Percentiles rank a stretch among this genome's conserved stretches.
Evolutionary conservation across 148 eudicot genomes (phyloP).

Genomic region (Amaranthus hypochondriacus): DNA sequence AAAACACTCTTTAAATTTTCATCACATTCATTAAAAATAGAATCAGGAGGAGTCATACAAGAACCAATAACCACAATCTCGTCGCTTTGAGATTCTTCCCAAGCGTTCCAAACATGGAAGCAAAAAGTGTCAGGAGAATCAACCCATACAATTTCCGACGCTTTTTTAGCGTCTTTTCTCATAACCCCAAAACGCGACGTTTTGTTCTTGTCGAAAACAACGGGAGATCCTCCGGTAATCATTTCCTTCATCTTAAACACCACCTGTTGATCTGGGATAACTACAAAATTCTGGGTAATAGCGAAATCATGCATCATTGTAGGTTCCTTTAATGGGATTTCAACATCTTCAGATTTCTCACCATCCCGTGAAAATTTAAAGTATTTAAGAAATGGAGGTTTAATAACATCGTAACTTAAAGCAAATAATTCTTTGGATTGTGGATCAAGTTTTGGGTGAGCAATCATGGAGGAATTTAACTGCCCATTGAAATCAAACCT

Average conservation of each 20-base stretch:
- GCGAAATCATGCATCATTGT: slow-evolving; percentile 81
- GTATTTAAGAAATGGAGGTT: slow-evolving; percentile 57
- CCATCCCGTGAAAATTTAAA: slow-evolving; percentile 44
- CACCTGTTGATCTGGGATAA: slow-evolving; percentile 70
- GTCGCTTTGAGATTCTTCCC: slow-evolving; percentile 55
- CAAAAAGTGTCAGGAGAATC: slow-evolving; percentile 53
- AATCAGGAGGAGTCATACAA: slow-evolving; percentile 77
- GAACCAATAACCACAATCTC: slow-evolving; percentile 72
- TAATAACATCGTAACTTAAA: slow-evolving; percentile 58
- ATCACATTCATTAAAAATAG: slow-evolving; percentile 63
- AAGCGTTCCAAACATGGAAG: slow-evolving; percentile 75
- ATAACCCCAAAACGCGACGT: slow-evolving; percentile 53
- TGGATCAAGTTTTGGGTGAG: slow-evolving; percentile 80
- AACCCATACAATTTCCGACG: slow-evolving; percentile 41
- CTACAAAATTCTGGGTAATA: slow-evolving; percentile 57
- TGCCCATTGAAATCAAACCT: slow-evolving; percentile 50
- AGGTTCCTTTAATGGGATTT: slow-evolving; percentile 45
- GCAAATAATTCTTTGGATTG: slow-evolving; percentile 44
- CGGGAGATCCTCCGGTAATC: slow-evolving; percentile 60
- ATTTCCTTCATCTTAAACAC: slow-evolving; percentile 55
- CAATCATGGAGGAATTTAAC: slow-evolving; percentile 55
- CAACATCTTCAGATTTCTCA: slow-evolving; percentile 49
- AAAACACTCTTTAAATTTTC: slow-evolving; percentile 44
- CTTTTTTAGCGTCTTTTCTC: slow-evolving; percentile 28
- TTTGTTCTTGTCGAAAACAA: slow-evolving; percentile 50